Evolutionary conservation across 1,284 basidiomycete genomes (phyloP).

Genomic region (Cryptococcus floricola): DNA sequence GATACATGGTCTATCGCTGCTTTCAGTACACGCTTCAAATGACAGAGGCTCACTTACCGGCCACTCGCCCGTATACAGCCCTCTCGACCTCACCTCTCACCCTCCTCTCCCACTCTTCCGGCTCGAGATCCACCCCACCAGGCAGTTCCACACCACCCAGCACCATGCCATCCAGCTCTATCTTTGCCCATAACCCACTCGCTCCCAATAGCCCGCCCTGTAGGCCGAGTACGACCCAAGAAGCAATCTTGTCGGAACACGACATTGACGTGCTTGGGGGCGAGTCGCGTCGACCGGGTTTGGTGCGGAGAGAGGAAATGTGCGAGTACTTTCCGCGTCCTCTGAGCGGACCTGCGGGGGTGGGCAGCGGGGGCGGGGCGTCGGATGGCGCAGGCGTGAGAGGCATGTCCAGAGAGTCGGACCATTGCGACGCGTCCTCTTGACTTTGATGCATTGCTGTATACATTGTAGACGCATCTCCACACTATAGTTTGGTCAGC

Average conservation of each 20-base stretch:
- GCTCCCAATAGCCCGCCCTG: slow-evolving; percentile 69
- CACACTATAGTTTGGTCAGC: slow-evolving; percentile 57
- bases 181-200: slow-evolving; percentile 54
- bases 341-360: slow-evolving; percentile 53
- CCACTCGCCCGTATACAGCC: slow-evolving; percentile 49
- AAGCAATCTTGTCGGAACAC: slow-evolving; percentile 85
- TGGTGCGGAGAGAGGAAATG: slow-evolving; percentile 76
- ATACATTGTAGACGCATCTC: slow-evolving; percentile 79
- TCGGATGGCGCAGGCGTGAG: slow-evolving; percentile 1
- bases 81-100: slow-evolving; percentile 60
- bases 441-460: slow-evolving; percentile 68
- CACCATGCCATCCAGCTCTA: slow-evolving; percentile 64
- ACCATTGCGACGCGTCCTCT: slow-evolving; percentile 55
- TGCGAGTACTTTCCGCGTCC: slow-evolving; percentile 70
- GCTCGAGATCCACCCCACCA: slow-evolving; percentile 32
- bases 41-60: slow-evolving; percentile 15
- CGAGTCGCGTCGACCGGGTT: slow-evolving; percentile 79
- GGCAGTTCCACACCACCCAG: slow-evolving; percentile 62
- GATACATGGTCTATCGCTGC: background rate
- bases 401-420: slow-evolving; percentile 14
- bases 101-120: slow-evolving; percentile 55
- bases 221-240: slow-evolving; percentile 75
- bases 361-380: background rate
- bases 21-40: slow-evolving; percentile 14
- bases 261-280: slow-evolving; percentile 75